Conservation (phyloP, 805 yeast genomes). For the Suhomyces faveliae region DNA sequence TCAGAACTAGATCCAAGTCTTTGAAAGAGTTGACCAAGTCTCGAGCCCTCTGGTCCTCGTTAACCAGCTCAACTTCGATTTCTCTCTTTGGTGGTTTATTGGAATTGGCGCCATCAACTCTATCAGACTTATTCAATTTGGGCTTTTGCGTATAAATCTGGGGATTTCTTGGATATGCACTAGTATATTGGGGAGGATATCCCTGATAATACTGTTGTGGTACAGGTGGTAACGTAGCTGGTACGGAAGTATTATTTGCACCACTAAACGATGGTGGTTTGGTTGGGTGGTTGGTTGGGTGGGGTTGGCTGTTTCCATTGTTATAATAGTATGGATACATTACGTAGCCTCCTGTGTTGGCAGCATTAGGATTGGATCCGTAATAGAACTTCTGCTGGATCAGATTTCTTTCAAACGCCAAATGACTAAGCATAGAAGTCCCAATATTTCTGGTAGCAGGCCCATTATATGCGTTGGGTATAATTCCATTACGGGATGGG, state of each 20-base stretch:
- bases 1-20: neutral
- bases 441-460: constrained; percentile 4
- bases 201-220: neutral
- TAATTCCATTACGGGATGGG: constrained; percentile 7
- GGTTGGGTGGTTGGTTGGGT: neutral
- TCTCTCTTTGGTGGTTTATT: neutral
- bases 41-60: constrained; percentile 30
- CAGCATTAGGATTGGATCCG: constrained; percentile 11
- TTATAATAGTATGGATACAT: constrained; percentile 13
- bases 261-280: neutral
- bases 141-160: too few relatives aligned
- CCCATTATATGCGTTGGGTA: neutral
- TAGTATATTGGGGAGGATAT: neutral
- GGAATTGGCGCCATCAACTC: neutral
- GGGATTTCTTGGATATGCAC: neutral
- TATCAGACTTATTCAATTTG: neutral
- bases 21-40: constrained; percentile 19
- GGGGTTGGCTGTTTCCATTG: neutral
- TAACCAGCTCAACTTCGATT: constrained; percentile 6
- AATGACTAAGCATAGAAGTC: constrained; percentile 16
- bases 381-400: constrained; percentile 33
- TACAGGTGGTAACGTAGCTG: constrained; percentile 1
- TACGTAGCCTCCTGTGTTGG: constrained; percentile 1
- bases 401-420: constrained; percentile 33
- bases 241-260: neutral